These are phyloP conservation scores for Uncinocarpus reesii DNA, from an alignment of 2,329 filamentous ascomycete genomes.

Conservation along the genomic window DNA sequence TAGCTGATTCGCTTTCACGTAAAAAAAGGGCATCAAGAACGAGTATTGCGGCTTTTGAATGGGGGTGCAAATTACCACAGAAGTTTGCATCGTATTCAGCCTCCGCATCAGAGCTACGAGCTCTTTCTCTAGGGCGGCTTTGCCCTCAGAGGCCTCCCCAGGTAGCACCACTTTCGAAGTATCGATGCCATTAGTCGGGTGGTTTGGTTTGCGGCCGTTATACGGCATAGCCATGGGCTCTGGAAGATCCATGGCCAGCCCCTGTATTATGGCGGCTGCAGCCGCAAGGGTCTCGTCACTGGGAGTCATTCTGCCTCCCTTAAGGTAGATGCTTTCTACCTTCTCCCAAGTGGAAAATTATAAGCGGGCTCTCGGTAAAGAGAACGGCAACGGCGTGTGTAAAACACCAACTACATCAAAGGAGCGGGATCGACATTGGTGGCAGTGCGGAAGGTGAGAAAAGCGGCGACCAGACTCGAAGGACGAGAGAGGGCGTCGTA, in stretches of 20 bases:
- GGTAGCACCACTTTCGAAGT: constrained; percentile 57
- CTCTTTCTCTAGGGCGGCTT: constrained; percentile 70
- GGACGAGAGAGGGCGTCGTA: not conserved
- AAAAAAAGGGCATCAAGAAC: not conserved
- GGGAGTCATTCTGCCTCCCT: constrained; percentile 37
- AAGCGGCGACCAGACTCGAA: not conserved
- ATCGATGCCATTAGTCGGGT: constrained; percentile 41
- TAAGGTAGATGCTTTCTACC: not conserved
- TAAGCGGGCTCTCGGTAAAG: not conserved
- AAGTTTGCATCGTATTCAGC: constrained; percentile 72
- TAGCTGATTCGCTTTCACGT: no score
- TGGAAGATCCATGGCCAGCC: constrained; percentile 36
- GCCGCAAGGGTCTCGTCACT: constrained; percentile 40
- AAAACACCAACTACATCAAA: constrained; percentile 1
- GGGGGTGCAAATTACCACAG: constrained; percentile 48
- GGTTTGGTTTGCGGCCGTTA: constrained; percentile 22
- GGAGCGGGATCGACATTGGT: constrained; percentile 8
- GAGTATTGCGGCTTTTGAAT: not conserved
- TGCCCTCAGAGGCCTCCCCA: constrained; percentile 63
- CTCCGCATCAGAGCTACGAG: constrained; percentile 66
- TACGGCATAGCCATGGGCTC: constrained; percentile 22
- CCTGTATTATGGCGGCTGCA: constrained; percentile 38
- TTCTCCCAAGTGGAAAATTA: not conserved
- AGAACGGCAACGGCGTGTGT: constrained; percentile 1
- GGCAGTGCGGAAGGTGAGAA: not conserved